phyloP scores from a whole-genome alignment of 306 rosid species.

The Chamaecrista fasciculata region DNA sequence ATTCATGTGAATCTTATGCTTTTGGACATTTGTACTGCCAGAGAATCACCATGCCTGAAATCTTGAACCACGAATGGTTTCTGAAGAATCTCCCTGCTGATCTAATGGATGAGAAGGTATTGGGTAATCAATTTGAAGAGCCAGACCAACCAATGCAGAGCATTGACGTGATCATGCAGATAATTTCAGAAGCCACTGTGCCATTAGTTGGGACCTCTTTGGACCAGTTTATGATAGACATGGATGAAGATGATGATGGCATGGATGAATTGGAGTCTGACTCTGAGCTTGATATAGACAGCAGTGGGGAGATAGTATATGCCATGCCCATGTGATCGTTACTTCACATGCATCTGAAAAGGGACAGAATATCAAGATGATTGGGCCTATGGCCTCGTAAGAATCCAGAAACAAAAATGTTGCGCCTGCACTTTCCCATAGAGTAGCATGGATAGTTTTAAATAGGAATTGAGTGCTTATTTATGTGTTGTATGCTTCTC shows the following conservation, averaged over 20 bases:
- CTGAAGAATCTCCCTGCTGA: constrained; percentile 81
- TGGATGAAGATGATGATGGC: constrained; percentile 62
- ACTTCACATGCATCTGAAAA: constrained; percentile 15
- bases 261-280: constrained; percentile 77
- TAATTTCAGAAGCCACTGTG: constrained; percentile 86
- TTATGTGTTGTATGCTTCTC: constrained; percentile 30
- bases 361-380: constrained; percentile 1
- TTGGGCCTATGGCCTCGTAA: constrained; percentile 14
- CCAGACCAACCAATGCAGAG: constrained; percentile 96
- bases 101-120: constrained; percentile 61
- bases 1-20: constrained; percentile 8
- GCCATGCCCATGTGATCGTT: constrained; percentile 64
- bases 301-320: constrained; percentile 93
- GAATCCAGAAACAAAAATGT: constrained; percentile 16
- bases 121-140: constrained; percentile 67
- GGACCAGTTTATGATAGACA: constrained; percentile 46
- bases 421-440: constrained; percentile 26
- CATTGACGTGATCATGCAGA: constrained; percentile 77
- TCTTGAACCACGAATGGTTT: constrained; percentile 79
- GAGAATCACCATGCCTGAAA: constrained; percentile 85
- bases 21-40: constrained; percentile 40
- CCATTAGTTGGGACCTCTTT: constrained; percentile 69
- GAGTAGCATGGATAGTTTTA: constrained; percentile 36
- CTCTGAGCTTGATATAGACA: constrained; percentile 81
- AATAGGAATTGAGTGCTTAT: constrained; percentile 27